These are phyloP conservation scores for Tolypocladium amazonense DNA, from an alignment of 2,329 filamentous ascomycete genomes.

Conservation along the genomic window DNA sequence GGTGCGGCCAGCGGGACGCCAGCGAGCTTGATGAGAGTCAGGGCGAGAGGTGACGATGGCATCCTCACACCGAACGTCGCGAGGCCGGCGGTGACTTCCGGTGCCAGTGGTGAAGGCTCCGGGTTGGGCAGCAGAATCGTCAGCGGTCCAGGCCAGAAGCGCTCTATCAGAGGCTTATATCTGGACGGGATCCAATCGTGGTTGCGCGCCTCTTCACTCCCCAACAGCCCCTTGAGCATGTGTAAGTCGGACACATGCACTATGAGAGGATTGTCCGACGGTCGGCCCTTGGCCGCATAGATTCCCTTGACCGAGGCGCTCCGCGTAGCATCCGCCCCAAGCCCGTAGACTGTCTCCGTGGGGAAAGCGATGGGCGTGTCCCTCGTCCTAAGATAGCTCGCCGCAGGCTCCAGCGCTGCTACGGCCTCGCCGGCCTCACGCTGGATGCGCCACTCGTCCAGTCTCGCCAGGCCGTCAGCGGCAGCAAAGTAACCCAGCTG, in stretches of 20 bases:
- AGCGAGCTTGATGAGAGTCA: conserved; percentile 72
- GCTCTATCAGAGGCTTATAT: conserved; percentile 66
- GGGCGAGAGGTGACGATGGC: conserved; percentile 74
- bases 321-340: conserved; percentile 91
- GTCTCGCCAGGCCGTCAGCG: conserved; percentile 14
- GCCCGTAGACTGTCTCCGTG: conserved; percentile 93
- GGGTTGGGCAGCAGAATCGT: conserved; percentile 82
- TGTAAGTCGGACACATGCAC: conserved; percentile 76
- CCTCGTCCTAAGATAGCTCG: conserved; percentile 50
- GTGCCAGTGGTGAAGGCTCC: conserved; percentile 57
- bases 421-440: conserved; percentile 19
- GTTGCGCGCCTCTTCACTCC: conserved; percentile 10
- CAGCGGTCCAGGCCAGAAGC: conserved; percentile 90
- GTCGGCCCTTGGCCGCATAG: conserved; percentile 79
- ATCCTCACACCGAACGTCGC: conserved; percentile 82
- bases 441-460: conserved; percentile 33
- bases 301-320: conserved; percentile 81
- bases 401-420: conserved; percentile 49
- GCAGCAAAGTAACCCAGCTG: conserved; percentile 23
- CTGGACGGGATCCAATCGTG: conserved; percentile 52
- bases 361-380: conserved; percentile 85
- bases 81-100: conserved; percentile 85
- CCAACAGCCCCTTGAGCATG: conserved; percentile 59
- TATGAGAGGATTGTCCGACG: conserved; percentile 91
- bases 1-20: conserved; percentile 78